Conservation (phyloP, 352 stramenopile genomes). For the Hyaloperonospora brassicae region DNA sequence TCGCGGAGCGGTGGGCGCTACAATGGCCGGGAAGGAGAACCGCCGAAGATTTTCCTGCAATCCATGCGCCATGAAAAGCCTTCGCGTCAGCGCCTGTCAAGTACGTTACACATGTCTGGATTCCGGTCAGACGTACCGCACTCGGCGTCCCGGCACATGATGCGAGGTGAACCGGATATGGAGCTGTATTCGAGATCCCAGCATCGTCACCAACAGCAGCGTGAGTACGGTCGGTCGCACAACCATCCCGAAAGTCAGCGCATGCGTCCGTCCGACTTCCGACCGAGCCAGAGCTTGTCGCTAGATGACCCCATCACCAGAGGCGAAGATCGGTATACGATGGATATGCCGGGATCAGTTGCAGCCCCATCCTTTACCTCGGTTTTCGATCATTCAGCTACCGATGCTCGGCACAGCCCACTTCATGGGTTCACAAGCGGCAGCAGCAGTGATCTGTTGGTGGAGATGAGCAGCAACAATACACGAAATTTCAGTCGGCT, state of each 20-base stretch:
- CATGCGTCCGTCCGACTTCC: conserved; percentile 33
- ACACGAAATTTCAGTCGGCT: conserved; percentile 30
- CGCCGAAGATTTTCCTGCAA: conserved; percentile 64
- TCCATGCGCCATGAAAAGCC: conserved; percentile 48
- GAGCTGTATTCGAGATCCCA: conserved; percentile 25
- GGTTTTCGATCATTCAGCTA: conserved; percentile 54
- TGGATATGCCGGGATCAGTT: conserved; percentile 23
- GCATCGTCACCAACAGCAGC: conserved; percentile 23
- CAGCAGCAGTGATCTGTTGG: conserved; percentile 24
- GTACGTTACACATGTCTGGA: conserved; percentile 23
- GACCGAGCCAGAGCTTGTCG: conserved; percentile 30
- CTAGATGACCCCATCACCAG: conserved; percentile 28
- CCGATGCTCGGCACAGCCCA: conserved; percentile 8
- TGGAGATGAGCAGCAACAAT: conserved; percentile 9
- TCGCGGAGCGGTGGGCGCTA: conserved; percentile 20
- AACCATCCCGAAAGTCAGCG: conserved; percentile 22
- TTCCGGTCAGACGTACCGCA: conserved; percentile 14
- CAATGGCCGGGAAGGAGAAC: conserved; percentile 17
- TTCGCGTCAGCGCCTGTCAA: conserved; percentile 22
- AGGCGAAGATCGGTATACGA: conserved; percentile 27
- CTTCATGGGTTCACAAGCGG: conserved; percentile 15
- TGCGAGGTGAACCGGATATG: conserved; percentile 13
- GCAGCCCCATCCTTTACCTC: conserved; percentile 28
- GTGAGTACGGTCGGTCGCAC: conserved; percentile 16
- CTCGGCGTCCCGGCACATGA: conserved; percentile 16